Evolutionary conservation across 257 asterid genomes (phyloP), one percentile per base, ranked within the genome.

Genomic region (Nyctanthes arbortristis): DNA sequence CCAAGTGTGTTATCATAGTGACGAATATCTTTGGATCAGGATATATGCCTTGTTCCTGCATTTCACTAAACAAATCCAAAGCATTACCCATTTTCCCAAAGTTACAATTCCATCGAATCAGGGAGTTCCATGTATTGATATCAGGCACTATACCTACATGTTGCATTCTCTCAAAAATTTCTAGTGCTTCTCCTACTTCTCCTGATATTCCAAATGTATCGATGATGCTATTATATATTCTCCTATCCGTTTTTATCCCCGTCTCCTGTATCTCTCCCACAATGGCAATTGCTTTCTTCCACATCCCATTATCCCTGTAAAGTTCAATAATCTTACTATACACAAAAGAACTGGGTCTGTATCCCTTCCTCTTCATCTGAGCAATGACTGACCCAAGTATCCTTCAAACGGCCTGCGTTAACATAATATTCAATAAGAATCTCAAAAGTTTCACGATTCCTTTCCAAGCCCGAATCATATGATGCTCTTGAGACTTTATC

Each of bases 231-330:
- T 85, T 86, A 59, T 82, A 93, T n/a, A 90, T 76, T 49, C 78
- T 82, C 79, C 80, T 79, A 75, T 90, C 98, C 67, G 88, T 35
- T 32, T 72, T 64, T 71, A 88, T 60, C 75, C 96, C 97, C 82
- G 68, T 80, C 14, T 81, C 89, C 60, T 65, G 68, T 10, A 88
- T 89, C 82, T 93, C 96, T 30, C 75, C 82, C 73, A 90, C 64
- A 65, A 90, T 83, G 69, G 77, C 89, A 73, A 86, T 77, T 2
- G 98, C 97, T 62, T 88, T 93, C 79, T 82, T 90, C 98, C 98
- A 90, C 97, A 93, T 90, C 80, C 98, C 97, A 9, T 87, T 91
- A 71, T 93, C 96, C 73, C 95, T 82, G 55, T 93, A 93, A 32
- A 93, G 80, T 65, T 84, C 88, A 16, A 90, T 87, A 58, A 93